Evolutionary conservation across 78 protist genomes (phyloP), one percentile per base, ranked within the genome.

Genomic region (Dictyostelium firmibasis): DNA sequence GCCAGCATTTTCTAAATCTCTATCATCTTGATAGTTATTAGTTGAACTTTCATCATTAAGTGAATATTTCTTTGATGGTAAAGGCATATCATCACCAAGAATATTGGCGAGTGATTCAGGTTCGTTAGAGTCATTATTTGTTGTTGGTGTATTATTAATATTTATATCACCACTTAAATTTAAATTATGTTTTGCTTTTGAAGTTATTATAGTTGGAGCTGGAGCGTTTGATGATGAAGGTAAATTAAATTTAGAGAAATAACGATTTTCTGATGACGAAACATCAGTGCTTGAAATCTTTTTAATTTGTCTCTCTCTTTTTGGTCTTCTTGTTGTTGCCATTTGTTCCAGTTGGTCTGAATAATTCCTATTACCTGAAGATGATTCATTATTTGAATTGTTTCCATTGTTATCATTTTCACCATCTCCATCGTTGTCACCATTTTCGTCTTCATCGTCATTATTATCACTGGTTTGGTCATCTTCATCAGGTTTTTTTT

Each of bases 241-340:
- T 27, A 88, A 47, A 60, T 79, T 79, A 64, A 88, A 88, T 60
- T 88, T 88, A 43, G 86, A 44, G 67, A 88, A 88, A 27, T 88
- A 88, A 38, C 47, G 81, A 25, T 27, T 44, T 11, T 88, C 93
- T 13, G 86, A 57, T 5, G 36, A 5, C 0, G 93, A 88, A 31
- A 88, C 72, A 23, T 88, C 93, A 64, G 3, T 72, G 20, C 7
- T 36, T 86, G 83, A 57, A 53, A 64, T 77, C 67, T 47, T 86
- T 86, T 36, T 77, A 31, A 20, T 62, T 75, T 20, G 47, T 33
- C 13, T n/a, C 41, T 29, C 47, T 69, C 25, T 20, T n/a, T 70
- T 44, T 72, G 57, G 70, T 60, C 44, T 70, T n/a, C 27, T 38
- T 47, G 85, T 1, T 47, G 70, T 70, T 9, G 85, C 29, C 79